A percentile compares a stretch with the other conserved stretches of the same genome.
Evolutionary conservation across 441 rosid genomes (phyloP).

Genomic region (Codiaeum variegatum): DNA sequence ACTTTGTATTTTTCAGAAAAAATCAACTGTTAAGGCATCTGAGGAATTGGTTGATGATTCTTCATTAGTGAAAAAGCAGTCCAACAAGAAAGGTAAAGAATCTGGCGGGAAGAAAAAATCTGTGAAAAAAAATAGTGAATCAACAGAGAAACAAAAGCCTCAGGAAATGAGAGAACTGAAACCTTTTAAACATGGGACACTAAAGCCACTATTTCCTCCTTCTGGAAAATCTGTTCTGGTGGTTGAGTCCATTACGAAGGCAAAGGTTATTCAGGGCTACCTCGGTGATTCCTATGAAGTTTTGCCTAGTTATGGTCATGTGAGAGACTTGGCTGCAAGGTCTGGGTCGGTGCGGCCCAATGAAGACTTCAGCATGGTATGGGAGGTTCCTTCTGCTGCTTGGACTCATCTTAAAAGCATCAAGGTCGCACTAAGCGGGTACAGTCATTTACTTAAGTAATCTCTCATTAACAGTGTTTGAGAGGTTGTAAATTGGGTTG

Average conservation of each 20-base stretch:
- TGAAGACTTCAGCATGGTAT: conserved; percentile 97
- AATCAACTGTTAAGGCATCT: conserved; percentile 24
- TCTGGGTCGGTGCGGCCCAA: conserved; percentile 97
- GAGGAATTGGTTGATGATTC: conserved; percentile 30
- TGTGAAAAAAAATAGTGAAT: conserved; percentile 29
- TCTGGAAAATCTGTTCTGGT: conserved; percentile 82
- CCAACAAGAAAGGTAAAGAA: conserved; percentile 35
- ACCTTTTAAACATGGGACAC: conserved; percentile 36
- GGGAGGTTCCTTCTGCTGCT: conserved; percentile 97
- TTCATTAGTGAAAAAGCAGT: conserved; percentile 35
- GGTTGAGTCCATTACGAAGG: conserved; percentile 90
- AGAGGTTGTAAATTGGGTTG: background rate
- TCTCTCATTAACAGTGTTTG: conserved; percentile 6
- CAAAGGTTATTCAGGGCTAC: conserved; percentile 88
- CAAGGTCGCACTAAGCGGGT: conserved; percentile 85
- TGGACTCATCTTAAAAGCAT: conserved; percentile 98
- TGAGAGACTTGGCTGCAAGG: conserved; percentile 94
- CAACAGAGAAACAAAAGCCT: conserved; percentile 35
- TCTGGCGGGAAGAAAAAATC: conserved; percentile 34
- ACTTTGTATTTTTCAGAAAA: conserved; percentile 43
- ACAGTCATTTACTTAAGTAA: conserved; percentile 21
- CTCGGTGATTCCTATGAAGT: conserved; percentile 90
- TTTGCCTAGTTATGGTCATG: conserved; percentile 93
- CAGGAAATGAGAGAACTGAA: conserved; percentile 36
- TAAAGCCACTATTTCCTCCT: conserved; percentile 71